Base-by-base conservation (phyloP, 768 basidiomycete genomes). In the Imleria badia region DNA sequence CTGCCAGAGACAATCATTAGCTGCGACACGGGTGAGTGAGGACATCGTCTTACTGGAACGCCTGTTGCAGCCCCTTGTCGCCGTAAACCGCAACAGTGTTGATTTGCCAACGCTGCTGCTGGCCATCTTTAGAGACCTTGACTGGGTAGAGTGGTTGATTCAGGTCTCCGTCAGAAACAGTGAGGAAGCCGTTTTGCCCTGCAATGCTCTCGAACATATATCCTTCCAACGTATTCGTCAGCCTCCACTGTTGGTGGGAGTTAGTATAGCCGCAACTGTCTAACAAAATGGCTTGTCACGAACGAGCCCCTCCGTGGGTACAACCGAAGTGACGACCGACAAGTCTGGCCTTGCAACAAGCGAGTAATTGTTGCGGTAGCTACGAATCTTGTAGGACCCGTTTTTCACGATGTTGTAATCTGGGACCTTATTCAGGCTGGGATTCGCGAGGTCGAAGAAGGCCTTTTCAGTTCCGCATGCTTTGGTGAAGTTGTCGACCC, bases 361-460 rank as follows among this genome's bases (percentile, higher is more conserved):
- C 22, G 29, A 55, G 15, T 33, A 15, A 6, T 55, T 40, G 3
- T 4, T 2, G 23, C 30, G 15, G 36, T 55, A 55, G 36, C 31
- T 55, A 2, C 43, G 54, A 23, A 55, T 55, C 35, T 20, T 45
- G 52, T 55, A 55, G 10, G 6, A 4, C 29, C 52, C 42, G 13
- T 38, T 2, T 11, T 2, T 19, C 17, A 54, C 54, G 30, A 55
- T 31, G 5, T 54, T 19, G 35, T 55, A 55, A 9, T 43, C 20
- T 2, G 52, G 31, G 7, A 55, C 44, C 8, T 17, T 19, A 8
- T 10, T 3, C n/a, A n/a, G n/a, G n/a, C n/a, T n/a, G 19, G 54
- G 12, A 15, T 3, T 31, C 14, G 23, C 54, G 19, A 54, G 54
- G 15, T 14, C 26, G 12, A 52, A 19, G 17, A 54, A 36, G 20